Conservation (phyloP, 2,329 filamentous ascomycete genomes). For the Pyricularia grisea region DNA sequence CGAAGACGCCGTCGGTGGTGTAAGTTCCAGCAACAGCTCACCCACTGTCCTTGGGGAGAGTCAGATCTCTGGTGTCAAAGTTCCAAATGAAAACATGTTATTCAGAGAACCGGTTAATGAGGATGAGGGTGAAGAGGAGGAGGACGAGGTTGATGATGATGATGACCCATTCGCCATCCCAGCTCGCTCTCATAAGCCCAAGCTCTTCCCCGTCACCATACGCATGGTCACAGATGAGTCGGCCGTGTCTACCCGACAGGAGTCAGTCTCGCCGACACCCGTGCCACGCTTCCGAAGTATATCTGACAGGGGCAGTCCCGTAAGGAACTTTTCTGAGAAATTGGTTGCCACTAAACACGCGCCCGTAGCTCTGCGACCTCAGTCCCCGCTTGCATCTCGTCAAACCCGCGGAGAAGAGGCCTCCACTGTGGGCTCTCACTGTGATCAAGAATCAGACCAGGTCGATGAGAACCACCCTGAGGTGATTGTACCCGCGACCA, state of each 20-base stretch:
- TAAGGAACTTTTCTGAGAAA: neutral
- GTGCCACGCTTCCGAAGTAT: neutral
- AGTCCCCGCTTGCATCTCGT: too few species aligned
- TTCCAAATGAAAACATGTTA: neutral
- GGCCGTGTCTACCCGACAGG: neutral
- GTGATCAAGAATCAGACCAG: neutral
- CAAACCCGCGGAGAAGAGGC: neutral
- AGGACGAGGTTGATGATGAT: neutral
- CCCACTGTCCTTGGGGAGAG: neutral
- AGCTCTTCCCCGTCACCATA: neutral
- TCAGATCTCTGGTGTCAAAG: neutral
- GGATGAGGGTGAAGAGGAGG: neutral
- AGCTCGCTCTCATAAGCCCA: neutral
- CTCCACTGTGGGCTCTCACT: neutral
- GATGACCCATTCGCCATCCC: slow-evolving; percentile 1
- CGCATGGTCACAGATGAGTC: neutral
- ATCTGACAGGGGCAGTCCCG: neutral
- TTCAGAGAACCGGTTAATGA: neutral
- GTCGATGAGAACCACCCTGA: neutral
- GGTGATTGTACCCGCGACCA: neutral
- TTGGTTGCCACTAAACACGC: neutral
- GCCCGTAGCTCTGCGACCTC: neutral
- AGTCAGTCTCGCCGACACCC: neutral
- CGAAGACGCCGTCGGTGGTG: neutral
- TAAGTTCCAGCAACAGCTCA: neutral